A percentile compares a stretch with the other conserved stretches of the same genome.
Evolutionary conservation across 2,329 filamentous ascomycete genomes (phyloP).

Genomic region (Ploettnerulaceae sp.): DNA sequence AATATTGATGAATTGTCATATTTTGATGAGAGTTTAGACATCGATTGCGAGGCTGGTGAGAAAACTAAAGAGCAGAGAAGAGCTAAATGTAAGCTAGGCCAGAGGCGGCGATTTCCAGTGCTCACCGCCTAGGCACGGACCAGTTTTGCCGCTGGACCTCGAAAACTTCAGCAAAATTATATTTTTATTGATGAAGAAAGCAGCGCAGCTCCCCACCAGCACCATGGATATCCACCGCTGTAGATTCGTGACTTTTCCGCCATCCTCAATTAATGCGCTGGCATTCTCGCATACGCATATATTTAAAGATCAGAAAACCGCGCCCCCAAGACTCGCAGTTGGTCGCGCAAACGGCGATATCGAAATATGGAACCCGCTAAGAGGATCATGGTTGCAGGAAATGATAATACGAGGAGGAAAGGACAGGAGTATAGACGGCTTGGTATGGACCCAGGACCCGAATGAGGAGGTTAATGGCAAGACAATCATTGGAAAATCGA

Average conservation of each 20-base stretch:
- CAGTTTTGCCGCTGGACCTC: constrained; percentile 6
- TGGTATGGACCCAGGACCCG: constrained; percentile 87
- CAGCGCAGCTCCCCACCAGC: constrained; percentile 14
- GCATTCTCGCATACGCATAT: constrained; percentile 78
- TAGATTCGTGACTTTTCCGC: constrained; percentile 89
- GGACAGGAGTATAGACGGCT: constrained; percentile 81
- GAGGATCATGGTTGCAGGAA: constrained; percentile 79
- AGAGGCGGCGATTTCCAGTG: not conserved
- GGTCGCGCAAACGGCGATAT: constrained; percentile 93
- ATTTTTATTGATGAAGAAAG: not conserved
- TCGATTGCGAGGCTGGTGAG: no score
- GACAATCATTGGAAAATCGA: constrained; percentile 63
- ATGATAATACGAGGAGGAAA: constrained; percentile 76
- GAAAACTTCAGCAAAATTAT: constrained; percentile 8
- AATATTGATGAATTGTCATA: no score
- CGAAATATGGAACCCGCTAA: constrained; percentile 91
- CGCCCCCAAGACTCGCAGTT: constrained; percentile 72
- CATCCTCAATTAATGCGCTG: constrained; percentile 87
- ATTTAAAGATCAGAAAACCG: constrained; percentile 46
- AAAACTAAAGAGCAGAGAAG: not conserved
- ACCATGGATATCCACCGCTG: constrained; percentile 94
- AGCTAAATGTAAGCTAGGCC: not conserved
- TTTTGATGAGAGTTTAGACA: no score
- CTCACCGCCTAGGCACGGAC: constrained; percentile 4
- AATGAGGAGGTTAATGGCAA: constrained; percentile 62